Conservation (phyloP, 331 rosid genomes). For the Malus hybrid region DNA sequence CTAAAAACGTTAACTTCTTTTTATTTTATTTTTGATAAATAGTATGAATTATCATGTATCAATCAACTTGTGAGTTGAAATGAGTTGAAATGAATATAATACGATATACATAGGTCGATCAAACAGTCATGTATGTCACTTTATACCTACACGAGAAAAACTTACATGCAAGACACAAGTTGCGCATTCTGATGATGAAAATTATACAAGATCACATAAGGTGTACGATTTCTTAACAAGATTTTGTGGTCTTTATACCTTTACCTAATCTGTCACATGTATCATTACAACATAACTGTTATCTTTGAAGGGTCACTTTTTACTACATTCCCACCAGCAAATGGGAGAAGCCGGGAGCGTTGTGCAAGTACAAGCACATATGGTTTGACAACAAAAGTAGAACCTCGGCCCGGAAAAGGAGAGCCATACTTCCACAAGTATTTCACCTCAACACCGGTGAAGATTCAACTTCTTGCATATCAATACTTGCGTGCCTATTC, state of each 20-base stretch:
- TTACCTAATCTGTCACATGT: not conserved
- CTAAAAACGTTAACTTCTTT: too few species aligned
- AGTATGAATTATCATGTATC: too few species aligned
- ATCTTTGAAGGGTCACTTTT: not conserved
- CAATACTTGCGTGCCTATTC: slow-evolving; percentile 18
- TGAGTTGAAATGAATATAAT: too few species aligned
- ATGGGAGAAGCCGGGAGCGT: not conserved
- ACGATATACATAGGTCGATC: too few species aligned
- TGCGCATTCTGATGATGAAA: not conserved
- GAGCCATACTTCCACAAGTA: not conserved
- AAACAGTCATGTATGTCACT: too few species aligned
- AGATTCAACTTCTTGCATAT: slow-evolving; percentile 34
- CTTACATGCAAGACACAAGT: not conserved
- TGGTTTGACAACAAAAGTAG: not conserved
- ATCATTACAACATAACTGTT: not conserved
- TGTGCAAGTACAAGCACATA: not conserved
- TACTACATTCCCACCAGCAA: not conserved
- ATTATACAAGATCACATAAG: not conserved
- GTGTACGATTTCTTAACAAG: not conserved
- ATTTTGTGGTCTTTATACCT: not conserved
- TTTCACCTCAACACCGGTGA: slow-evolving; percentile 18
- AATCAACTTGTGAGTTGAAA: too few species aligned
- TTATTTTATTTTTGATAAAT: too few species aligned
- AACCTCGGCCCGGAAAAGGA: not conserved
- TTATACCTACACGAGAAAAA: too few species aligned